These are phyloP conservation scores for Millerago galiae DNA, from an alignment of 805 yeast species.

Conservation along the genomic window DNA sequence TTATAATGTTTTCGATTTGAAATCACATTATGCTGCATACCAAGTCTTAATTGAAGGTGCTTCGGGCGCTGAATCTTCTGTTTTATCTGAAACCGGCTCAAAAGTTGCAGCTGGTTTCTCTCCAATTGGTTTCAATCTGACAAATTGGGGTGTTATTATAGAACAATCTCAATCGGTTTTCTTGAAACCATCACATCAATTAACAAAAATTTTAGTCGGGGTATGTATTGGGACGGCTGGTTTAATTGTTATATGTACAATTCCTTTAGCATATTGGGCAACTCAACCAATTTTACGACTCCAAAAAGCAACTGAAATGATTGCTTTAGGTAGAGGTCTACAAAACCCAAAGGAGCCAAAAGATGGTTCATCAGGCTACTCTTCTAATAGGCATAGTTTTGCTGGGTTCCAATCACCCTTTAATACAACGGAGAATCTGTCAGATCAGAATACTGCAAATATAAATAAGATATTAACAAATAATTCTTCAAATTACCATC, in stretches of 20 bases:
- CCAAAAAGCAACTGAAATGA: slow-evolving; percentile 71
- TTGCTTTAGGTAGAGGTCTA: slow-evolving; percentile 36
- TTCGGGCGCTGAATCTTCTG: slow-evolving; percentile 36
- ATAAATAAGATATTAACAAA: neutral
- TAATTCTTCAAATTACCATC: slow-evolving; percentile 10
- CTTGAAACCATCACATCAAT: slow-evolving; percentile 52
- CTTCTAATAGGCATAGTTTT: slow-evolving; percentile 11
- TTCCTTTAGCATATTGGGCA: slow-evolving; percentile 79
- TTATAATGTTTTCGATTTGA: slow-evolving; percentile 22
- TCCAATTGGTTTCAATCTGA: slow-evolving; percentile 35
- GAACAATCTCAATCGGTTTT: slow-evolving; percentile 57
- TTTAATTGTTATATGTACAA: slow-evolving; percentile 65
- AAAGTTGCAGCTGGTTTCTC: slow-evolving; percentile 54
- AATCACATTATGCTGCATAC: slow-evolving; percentile 26
- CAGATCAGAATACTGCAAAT: neutral
- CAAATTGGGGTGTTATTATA: slow-evolving; percentile 68
- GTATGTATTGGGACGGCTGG: slow-evolving; percentile 75
- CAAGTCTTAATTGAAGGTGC: slow-evolving; percentile 29
- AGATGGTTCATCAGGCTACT: slow-evolving; percentile 9
- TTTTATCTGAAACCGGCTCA: slow-evolving; percentile 29
- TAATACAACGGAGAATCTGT: slow-evolving; percentile 1
- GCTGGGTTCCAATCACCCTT: slow-evolving; percentile 1
- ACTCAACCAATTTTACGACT: slow-evolving; percentile 76
- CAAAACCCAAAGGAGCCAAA: slow-evolving; percentile 15
- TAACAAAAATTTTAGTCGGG: slow-evolving; percentile 68